A percentile compares a stretch with the other conserved stretches of the same genome.
Conservation (phyloP, 2,329 filamentous ascomycete species). For the Ophiocordyceps australis region DNA sequence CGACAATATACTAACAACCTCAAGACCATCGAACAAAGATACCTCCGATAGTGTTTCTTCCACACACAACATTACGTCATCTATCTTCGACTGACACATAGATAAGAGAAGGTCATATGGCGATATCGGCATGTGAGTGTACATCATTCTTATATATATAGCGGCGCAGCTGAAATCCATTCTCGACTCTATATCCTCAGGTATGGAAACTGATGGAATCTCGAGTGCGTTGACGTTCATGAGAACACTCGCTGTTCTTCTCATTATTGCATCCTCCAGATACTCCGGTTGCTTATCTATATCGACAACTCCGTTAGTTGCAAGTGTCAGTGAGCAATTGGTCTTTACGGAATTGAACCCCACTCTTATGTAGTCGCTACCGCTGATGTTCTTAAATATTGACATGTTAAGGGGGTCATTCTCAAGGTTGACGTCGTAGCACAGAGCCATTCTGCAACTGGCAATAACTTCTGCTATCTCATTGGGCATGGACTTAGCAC, state of each 20-base stretch:
- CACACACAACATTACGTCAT: not conserved
- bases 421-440: not conserved
- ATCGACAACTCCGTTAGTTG: not conserved
- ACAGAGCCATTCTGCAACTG: not conserved
- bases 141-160: not conserved
- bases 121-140: not conserved
- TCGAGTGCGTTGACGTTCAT: not conserved
- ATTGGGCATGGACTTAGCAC: not conserved
- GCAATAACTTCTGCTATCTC: not conserved
- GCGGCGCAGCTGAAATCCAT: not conserved
- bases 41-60: not conserved
- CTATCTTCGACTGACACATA: not conserved
- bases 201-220: not conserved
- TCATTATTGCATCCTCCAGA: not conserved
- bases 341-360: not conserved
- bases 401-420: not conserved
- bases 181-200: not conserved
- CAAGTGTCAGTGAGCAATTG: not conserved
- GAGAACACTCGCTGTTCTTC: not conserved
- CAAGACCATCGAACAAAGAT: not conserved
- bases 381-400: not conserved
- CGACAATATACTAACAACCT: not conserved
- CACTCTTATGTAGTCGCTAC: not conserved
- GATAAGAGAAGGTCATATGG: not conserved
- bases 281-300: not conserved